A percentile compares a stretch with the other conserved stretches of the same genome.
phyloP scores from a whole-genome alignment of 2,329 filamentous ascomycete genomes.

The Aspergillus niger region DNA sequence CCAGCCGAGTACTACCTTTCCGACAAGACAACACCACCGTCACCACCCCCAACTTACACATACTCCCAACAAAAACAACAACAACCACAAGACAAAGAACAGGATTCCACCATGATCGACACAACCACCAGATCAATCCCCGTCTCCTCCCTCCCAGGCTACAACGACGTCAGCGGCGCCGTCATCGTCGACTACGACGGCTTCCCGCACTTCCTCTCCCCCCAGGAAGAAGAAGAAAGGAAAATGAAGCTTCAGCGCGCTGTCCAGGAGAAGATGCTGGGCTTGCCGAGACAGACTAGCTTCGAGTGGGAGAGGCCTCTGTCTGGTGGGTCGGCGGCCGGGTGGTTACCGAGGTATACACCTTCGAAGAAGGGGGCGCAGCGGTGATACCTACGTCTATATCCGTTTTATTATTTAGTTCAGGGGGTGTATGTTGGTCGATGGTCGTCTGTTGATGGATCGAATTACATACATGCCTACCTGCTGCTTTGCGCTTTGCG shows the following conservation, averaged over 20 bases:
- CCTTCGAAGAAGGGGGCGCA: constrained; percentile 1
- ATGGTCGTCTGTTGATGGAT: too few relatives aligned
- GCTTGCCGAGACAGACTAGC: constrained; percentile 23
- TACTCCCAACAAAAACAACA: not conserved
- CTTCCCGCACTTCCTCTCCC: constrained; percentile 27
- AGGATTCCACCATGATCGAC: constrained; percentile 3
- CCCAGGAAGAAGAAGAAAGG: constrained; percentile 27
- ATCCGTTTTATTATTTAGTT: not conserved
- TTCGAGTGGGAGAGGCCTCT: constrained; percentile 25
- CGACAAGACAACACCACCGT: not conserved
- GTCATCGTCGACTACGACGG: constrained; percentile 30
- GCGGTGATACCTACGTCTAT: not conserved
- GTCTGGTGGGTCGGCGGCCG: not conserved
- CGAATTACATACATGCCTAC: too few relatives aligned
- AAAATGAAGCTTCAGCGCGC: constrained; percentile 21
- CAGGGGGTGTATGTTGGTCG: not conserved
- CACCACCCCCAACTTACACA: not conserved
- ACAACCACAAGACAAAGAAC: not conserved
- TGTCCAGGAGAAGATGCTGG: constrained; percentile 30
- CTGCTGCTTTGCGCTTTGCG: too few relatives aligned
- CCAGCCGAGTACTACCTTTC: not conserved
- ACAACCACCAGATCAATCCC: not conserved
- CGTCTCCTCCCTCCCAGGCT: constrained; percentile 20
- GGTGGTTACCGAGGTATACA: constrained; percentile 17
- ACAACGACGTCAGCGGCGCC: constrained; percentile 31